phyloP scores from a whole-genome alignment of 2,329 filamentous ascomycete genomes.

The Apiospora sp. region DNA sequence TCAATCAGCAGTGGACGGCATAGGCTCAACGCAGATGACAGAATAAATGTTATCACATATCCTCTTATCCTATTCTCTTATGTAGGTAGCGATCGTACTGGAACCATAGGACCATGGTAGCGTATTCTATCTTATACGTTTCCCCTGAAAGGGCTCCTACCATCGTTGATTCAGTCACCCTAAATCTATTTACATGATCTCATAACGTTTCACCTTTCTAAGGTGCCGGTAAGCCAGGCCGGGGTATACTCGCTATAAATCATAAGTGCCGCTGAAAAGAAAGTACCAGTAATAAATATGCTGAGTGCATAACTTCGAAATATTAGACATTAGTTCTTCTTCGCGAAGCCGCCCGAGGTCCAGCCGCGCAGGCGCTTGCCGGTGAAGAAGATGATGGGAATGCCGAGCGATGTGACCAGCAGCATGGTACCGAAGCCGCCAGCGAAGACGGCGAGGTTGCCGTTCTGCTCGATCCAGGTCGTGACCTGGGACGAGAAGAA shows the following conservation, averaged over 20 bases:
- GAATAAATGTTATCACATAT: too few species aligned
- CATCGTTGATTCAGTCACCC: not conserved
- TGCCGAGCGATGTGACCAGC: constrained; percentile 30
- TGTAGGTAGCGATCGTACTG: not conserved
- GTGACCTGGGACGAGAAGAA: constrained; percentile 31
- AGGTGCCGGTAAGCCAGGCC: too few species aligned
- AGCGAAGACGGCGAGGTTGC: constrained; percentile 31
- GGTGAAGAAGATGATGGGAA: constrained; percentile 27
- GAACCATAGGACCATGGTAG: not conserved
- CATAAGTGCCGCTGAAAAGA: not conserved
- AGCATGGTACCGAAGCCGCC: constrained; percentile 29
- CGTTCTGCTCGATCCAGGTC: constrained; percentile 32
- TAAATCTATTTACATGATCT: not conserved
- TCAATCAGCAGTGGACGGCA: too few species aligned
- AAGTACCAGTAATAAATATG: not conserved
- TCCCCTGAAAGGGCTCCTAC: too few species aligned
- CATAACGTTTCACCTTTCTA: not conserved
- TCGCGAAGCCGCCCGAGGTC: constrained; percentile 15
- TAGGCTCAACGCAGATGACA: too few species aligned
- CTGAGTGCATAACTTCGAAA: not conserved
- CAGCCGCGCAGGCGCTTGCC: constrained; percentile 28
- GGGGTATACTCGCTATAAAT: not conserved
- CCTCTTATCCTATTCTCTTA: too few species aligned
- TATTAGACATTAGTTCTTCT: constrained; percentile 16
- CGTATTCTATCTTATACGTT: not conserved